A percentile compares a stretch with the other conserved stretches of the same genome.
Evolutionary conservation across 139 green algal species (phyloP).

Genomic region (Volvox africanus): DNA sequence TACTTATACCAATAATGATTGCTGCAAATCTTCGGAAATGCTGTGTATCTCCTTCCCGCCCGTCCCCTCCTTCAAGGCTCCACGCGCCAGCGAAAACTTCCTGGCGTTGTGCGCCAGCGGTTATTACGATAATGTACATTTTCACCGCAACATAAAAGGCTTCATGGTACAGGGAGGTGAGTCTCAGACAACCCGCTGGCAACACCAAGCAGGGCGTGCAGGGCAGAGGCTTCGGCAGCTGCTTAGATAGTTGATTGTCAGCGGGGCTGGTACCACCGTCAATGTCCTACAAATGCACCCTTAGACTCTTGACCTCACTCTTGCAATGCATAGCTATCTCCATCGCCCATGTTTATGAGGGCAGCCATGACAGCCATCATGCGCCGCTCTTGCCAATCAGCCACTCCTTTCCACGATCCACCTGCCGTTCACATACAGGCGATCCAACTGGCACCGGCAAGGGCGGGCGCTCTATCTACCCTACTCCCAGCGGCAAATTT

Average conservation of each 20-base stretch:
- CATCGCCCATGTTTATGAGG: no score
- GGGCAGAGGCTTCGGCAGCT: no score
- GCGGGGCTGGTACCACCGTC: no score
- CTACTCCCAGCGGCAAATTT: slow-evolving; percentile 92
- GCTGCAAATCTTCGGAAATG: not conserved
- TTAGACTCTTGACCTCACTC: no score
- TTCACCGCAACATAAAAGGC: slow-evolving; percentile 96
- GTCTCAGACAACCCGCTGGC: not conserved
- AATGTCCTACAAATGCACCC: no score
- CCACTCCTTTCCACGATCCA: no score
- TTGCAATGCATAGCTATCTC: no score
- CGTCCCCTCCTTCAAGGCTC: not conserved
- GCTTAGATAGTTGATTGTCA: no score
- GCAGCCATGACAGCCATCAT: no score
- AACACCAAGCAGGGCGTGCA: no score
- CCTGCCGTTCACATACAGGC: slow-evolving; percentile 50
- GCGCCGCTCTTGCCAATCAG: no score
- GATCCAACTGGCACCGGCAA: slow-evolving; percentile 96
- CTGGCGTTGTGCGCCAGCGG: slow-evolving; percentile 90
- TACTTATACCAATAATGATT: no score
- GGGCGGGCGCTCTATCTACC: slow-evolving; percentile 92
- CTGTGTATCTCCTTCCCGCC: not conserved
- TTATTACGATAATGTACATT: slow-evolving; percentile 94
- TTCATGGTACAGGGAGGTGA: slow-evolving; percentile 94
- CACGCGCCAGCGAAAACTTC: slow-evolving; percentile 90